phyloP scores from a whole-genome alignment of 768 basidiomycete species.

The Pisolithus marmoratus region DNA sequence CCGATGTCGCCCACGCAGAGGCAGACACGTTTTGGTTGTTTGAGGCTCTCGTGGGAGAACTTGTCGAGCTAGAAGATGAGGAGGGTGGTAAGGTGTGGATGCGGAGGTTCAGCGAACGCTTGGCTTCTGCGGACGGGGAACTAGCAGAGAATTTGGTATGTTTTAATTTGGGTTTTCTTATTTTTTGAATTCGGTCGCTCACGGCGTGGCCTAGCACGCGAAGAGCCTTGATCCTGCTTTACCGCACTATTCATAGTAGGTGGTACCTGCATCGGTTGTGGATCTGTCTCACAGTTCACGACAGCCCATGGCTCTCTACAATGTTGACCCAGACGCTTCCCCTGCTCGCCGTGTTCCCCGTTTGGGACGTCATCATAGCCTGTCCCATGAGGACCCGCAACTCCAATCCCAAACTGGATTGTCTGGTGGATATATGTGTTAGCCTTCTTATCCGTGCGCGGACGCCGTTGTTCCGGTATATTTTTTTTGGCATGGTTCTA shows the following conservation, averaged over 20 bases:
- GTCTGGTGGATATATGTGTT: constrained; percentile 64
- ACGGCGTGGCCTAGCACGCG: constrained; percentile 36
- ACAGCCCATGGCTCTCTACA: constrained; percentile 71
- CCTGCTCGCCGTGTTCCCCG: constrained; percentile 46
- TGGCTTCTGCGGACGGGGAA: constrained; percentile 60
- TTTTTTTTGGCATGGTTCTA: constrained; percentile 3
- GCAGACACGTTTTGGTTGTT: constrained; percentile 84
- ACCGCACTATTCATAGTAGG: constrained; percentile 80
- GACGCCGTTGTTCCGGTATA: constrained; percentile 49
- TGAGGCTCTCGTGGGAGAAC: constrained; percentile 66
- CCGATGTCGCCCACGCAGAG: constrained; percentile 62
- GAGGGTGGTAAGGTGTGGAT: constrained; percentile 60
- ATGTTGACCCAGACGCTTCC: constrained; percentile 72
- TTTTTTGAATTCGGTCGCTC: not conserved
- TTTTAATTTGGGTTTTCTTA: not conserved
- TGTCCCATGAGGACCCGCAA: constrained; percentile 47
- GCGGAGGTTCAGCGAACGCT: constrained; percentile 51
- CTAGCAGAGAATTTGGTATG: constrained; percentile 53
- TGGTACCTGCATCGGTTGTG: constrained; percentile 4
- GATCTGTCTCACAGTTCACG: not conserved
- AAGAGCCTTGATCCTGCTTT: constrained; percentile 65
- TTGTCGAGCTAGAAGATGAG: constrained; percentile 68
- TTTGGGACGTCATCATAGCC: constrained; percentile 73
- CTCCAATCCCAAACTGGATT: constrained; percentile 57
- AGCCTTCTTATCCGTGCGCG: constrained; percentile 61